Percentiles rank a stretch among this genome's conserved stretches.
phyloP scores from a whole-genome alignment of 148 eudicot genomes.

The Fagopyrum esculentum region DNA sequence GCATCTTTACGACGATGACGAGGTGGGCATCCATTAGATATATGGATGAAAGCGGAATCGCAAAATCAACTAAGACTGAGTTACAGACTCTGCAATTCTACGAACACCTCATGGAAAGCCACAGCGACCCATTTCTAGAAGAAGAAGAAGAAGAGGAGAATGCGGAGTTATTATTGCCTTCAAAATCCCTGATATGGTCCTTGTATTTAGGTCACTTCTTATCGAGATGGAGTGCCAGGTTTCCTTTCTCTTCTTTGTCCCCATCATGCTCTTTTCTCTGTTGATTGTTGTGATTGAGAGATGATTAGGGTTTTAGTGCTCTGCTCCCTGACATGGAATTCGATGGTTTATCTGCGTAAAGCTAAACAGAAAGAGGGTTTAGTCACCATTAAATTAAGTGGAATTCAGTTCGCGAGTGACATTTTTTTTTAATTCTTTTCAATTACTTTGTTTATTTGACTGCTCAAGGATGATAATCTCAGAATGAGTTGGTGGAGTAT shows the following conservation, averaged over 20 bases:
- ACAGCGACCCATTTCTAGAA: neutral
- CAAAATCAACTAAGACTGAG: neutral
- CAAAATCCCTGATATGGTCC: conserved; percentile 34
- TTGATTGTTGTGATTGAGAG: neutral
- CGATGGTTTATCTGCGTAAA: neutral
- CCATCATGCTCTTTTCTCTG: neutral
- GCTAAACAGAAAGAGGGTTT: neutral
- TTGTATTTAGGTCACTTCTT: conserved; percentile 68
- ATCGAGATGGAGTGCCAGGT: conserved; percentile 89
- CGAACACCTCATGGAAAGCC: neutral
- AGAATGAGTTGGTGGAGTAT: too few relatives aligned
- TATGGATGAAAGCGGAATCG: neutral
- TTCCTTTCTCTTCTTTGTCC: neutral
- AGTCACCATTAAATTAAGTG: neutral
- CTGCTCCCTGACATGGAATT: neutral
- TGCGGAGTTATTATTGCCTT: conserved; percentile 16
- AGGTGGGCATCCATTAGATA: neutral
- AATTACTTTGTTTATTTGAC: neutral
- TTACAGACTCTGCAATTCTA: neutral
- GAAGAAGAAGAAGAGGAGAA: neutral
- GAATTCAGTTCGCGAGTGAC: neutral
- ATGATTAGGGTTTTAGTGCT: neutral
- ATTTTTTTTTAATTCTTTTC: too few relatives aligned
- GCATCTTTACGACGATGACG: neutral
- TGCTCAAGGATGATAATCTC: too few relatives aligned